Conservation (phyloP, 2,329 filamentous ascomycete genomes). For the Fusarium sp. region DNA sequence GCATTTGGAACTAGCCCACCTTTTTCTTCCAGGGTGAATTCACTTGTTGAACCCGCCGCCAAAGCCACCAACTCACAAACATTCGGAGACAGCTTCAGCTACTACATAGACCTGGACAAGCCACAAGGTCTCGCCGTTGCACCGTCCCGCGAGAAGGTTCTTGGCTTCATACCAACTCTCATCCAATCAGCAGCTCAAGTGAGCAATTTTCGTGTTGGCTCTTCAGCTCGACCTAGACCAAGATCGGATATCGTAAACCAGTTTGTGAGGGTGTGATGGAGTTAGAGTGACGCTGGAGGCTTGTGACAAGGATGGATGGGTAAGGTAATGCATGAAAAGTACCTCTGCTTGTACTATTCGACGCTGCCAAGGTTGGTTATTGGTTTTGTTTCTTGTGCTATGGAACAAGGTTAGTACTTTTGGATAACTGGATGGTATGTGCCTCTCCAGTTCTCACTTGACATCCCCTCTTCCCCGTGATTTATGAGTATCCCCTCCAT, state of each 20-base stretch:
- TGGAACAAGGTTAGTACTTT: slow-evolving; percentile 7
- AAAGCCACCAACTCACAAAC: slow-evolving; percentile 6
- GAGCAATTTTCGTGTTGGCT: neutral
- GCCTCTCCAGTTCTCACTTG: slow-evolving; percentile 1
- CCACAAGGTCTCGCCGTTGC: slow-evolving; percentile 30
- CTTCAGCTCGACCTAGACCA: slow-evolving; percentile 11
- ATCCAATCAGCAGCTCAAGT: neutral
- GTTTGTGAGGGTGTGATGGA: slow-evolving; percentile 22
- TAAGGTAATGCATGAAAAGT: neutral
- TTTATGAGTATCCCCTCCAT: slow-evolving; percentile 1
- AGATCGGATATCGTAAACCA: slow-evolving; percentile 17
- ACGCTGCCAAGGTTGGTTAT: neutral
- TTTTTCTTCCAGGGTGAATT: neutral
- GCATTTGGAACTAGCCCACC: neutral
- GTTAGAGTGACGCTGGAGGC: slow-evolving; percentile 31
- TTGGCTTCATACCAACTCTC: neutral
- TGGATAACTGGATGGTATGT: neutral
- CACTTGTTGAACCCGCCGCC: slow-evolving; percentile 7
- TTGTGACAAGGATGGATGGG: slow-evolving; percentile 16
- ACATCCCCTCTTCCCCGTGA: slow-evolving; percentile 2
- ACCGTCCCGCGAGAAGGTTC: neutral
- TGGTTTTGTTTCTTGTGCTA: neutral
- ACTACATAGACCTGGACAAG: slow-evolving; percentile 18
- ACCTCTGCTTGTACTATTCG: slow-evolving; percentile 9
- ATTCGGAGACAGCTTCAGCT: slow-evolving; percentile 2